Evolutionary conservation across 805 yeast genomes (phyloP), one percentile per base, ranked within the genome.

Genomic region (Schwanniomyces polymorphus): DNA sequence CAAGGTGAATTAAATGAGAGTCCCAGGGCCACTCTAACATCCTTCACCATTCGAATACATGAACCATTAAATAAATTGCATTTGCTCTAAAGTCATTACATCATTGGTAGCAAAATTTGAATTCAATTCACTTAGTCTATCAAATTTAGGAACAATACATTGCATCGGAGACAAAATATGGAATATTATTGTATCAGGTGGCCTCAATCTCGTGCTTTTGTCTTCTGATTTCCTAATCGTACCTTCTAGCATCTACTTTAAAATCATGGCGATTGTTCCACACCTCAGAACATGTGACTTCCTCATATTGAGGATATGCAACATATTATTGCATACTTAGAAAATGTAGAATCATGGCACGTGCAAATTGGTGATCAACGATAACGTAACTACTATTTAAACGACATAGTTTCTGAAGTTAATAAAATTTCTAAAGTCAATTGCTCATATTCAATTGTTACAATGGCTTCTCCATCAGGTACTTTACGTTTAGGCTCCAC

Each of bases 401-500:
- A n/a, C 16, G 39, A 31, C 35, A 31, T 10, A 31, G 35, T 31
- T 31, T 31, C 35, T 31, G 11, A 16, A 14, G 14, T 12, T 2
- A n/a, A 12, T 12, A 37, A 37, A 18, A 3, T 21, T 21, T 37
- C 16, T 3, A 12, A 17, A 34, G 7, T 11, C 39, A 37, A 18
- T 37, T 37, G 39, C 16, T 37, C 14, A 37, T 37, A 37, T 10
- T 21, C 25, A 23, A 11, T 37, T 18, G 27, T 37, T 18, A 38
- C n/a, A 40, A 38, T 38, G 41, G 11, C 41, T 38, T 6, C 29
- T 26, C 29, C 41, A 14, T 11, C 35, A 43, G 34, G 53, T 40
- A 51, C 72, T 49, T 65, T 70, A 55, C 81, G 96, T 76, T 85
- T 86, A 66, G 95, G 95, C 46, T 81, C 91, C 38, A 72, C 72